Base-by-base conservation (phyloP, 2,329 filamentous ascomycete genomes). In the Aspergillus sp. region DNA sequence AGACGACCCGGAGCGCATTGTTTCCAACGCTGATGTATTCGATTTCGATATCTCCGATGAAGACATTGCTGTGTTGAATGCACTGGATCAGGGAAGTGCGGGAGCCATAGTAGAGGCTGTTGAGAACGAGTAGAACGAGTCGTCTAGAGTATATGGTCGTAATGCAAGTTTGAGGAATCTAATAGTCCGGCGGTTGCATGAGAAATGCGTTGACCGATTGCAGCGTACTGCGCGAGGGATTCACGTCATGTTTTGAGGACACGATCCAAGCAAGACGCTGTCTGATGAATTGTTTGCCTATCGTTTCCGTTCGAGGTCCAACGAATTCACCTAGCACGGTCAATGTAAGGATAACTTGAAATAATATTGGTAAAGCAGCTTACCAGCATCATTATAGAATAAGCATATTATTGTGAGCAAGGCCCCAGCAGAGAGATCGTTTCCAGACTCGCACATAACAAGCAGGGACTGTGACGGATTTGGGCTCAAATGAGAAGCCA, bases 151-250 rank as follows among this genome's bases (percentile, higher is more conserved):
- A 5, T 61, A 53, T 56, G 49, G n/a, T 39, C 38, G 17, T 48
- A 54, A 56, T 54, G 45, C 30, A 43, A 44, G 34, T n/a, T n/a
- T 44, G 5, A 22, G 45, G n/a, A 34, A n/a, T 57, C 70, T 61
- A 71, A 62, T 71, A 70, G 64, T 70, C 66, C 36, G 72, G 73
- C 51, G 70, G 67, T 61, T 76, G 73, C 86, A 98, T 93, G 51
- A 98, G 76, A 67, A 91, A 96, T 55, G 90, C 90, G 74, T 98
- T 97, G 5, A 98, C 89, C 64, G 91, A 93, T 74, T 97, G 93
- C 38, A 98, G 77, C 0, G 93, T 97, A 20, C 90, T 83, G 36
- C 95, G 82, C 61, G 88, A 93, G 0, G 93, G 93, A 69, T 96
- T 96, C 2, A 88, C 89, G 64, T 89, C 86, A 1, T 92, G 89